These are phyloP conservation scores for Argentina anserina DNA, from an alignment of 306 rosid genomes.

Conservation along the genomic window DNA sequence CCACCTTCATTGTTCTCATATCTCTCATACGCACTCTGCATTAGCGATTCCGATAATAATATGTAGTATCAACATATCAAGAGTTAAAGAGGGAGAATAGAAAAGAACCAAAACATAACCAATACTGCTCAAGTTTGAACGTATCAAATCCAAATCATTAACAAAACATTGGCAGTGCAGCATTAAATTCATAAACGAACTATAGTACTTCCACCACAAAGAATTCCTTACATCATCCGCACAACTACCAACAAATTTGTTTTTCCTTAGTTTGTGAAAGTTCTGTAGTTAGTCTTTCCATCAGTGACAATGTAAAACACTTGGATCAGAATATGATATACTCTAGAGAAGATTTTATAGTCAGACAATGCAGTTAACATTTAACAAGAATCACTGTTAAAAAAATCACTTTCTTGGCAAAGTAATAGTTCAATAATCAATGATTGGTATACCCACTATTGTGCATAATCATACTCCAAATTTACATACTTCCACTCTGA, in stretches of 20 bases:
- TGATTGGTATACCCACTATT: not conserved
- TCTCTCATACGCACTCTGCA: constrained; percentile 21
- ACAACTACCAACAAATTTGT: not conserved
- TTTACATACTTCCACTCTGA: not conserved
- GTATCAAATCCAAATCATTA: not conserved
- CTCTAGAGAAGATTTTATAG: not conserved
- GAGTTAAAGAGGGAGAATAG: not conserved
- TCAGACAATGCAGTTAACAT: not conserved
- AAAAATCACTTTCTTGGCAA: not conserved
- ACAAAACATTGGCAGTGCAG: too few species aligned
- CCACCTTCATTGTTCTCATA: constrained; percentile 25
- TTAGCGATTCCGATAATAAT: not conserved
- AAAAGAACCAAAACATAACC: not conserved
- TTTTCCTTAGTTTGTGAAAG: not conserved
- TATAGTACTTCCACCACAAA: not conserved
- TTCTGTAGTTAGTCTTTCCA: not conserved
- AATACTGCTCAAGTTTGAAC: not conserved
- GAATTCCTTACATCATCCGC: not conserved
- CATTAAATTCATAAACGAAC: not conserved
- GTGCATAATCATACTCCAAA: not conserved
- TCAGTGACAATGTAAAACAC: not conserved
- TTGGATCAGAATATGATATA: not conserved
- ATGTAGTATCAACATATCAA: not conserved
- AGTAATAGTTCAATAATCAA: not conserved
- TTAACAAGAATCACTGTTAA: not conserved